Evolutionary conservation across 192 early-diverging fungal species (phyloP).

Genomic region (Piromyces finnis): DNA sequence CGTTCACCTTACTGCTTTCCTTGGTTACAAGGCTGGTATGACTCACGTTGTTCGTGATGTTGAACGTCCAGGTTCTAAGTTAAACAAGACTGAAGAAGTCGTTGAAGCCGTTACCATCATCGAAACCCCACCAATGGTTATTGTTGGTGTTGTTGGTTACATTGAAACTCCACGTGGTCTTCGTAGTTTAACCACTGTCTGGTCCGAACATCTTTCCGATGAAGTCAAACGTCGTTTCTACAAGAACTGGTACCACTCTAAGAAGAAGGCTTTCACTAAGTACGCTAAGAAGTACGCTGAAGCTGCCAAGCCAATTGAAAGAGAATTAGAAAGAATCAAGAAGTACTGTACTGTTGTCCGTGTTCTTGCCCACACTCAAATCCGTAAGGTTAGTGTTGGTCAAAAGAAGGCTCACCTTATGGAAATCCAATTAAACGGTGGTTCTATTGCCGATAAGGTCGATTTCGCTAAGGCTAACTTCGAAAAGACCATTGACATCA

Average conservation of each 20-base stretch:
- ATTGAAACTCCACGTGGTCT: conserved; percentile 96
- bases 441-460: conserved; percentile 88
- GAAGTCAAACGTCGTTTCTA: conserved; percentile 99
- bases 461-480: conserved; percentile 94
- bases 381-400: conserved; percentile 80
- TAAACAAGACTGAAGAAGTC: conserved; percentile 97
- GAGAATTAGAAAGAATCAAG: conserved; percentile 94
- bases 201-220: conserved; percentile 96
- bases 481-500: conserved; percentile 83
- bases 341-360: conserved; percentile 98
- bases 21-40: conserved; percentile 99
- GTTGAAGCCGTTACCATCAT: conserved; percentile 98
- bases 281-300: conserved; percentile 89
- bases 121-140: conserved; percentile 91
- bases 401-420: conserved; percentile 99
- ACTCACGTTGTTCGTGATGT: conserved; percentile 99
- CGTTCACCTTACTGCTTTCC: conserved; percentile 96
- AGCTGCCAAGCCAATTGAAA: conserved; percentile 62
- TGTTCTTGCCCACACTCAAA: conserved; percentile 95
- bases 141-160: conserved; percentile 99
- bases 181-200: conserved; percentile 96
- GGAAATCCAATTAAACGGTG: conserved; percentile 99
- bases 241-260: conserved; percentile 99
- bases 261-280: conserved; percentile 99
- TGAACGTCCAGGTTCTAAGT: conserved; percentile 97